Base-by-base conservation (phyloP, 345 rosid genomes). In the Brassica cretica region DNA sequence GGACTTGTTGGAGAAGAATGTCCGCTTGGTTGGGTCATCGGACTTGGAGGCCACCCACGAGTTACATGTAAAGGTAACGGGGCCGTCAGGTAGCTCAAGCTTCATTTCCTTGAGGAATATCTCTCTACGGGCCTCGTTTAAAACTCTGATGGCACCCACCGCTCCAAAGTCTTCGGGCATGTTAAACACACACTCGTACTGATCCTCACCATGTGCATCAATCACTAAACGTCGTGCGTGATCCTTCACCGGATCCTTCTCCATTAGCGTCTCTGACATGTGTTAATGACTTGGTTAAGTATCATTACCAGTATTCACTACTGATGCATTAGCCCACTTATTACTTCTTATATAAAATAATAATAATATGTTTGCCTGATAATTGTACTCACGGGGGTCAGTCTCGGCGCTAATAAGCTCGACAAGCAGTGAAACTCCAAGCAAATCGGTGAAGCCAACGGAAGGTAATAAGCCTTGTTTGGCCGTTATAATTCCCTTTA, bases 51-150 rank as follows among this genome's bases (percentile, higher is more conserved):
- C 80, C 61, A 93, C 80, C 95, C 95, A 93, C 0, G 95, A 93
- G 6, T 76, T 35, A 71, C 95, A 89, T 4, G 76, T 51, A 3
- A 93, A 39, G 70, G 12, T 81, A 11, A 91, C 49, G 0, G 84
- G 49, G 32, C 87, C 90, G 6, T 11, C 1, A 2, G 94, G 97
- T 58, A 80, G 49, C 6, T 86, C 77, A 41, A 93, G 84, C 24
- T 75, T 76, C 3, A 93, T 78, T 14, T 85, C 84, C 51, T 73
- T 70, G 27, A 93, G 3, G 70, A 19, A 81, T 84, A 91, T 89
- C 86, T 93, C 98, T 55, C 68, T 83, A 49, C 80, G 89, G 78
- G 89, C 91, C 72, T 87, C 89, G 72, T 93, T 93, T 80, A 88
- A 91, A n/a, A 93, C 82, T 0, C 75, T 1, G 11, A 93, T 75